These are phyloP conservation scores for Mycena latifolia DNA, from an alignment of 768 basidiomycete species.

Conservation along the genomic window DNA sequence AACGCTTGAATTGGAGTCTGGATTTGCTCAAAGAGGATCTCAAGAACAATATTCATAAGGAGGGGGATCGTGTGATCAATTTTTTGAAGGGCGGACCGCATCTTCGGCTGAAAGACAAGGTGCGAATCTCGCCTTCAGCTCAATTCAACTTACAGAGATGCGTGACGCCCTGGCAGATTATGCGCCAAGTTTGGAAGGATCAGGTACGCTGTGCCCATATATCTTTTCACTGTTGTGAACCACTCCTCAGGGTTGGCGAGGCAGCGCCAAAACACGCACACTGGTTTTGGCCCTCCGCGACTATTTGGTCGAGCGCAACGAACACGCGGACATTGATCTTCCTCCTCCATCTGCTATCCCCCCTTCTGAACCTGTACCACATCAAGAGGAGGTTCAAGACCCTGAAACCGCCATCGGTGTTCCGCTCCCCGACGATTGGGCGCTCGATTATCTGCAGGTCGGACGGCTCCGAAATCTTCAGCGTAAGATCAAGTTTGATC, in stretches of 20 bases:
- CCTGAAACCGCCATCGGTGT: slow-evolving; percentile 13
- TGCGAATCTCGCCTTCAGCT: too few relatives aligned
- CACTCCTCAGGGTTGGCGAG: background rate
- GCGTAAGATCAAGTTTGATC: slow-evolving; percentile 7
- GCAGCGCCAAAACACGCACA: slow-evolving; percentile 21
- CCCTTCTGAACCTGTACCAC: background rate
- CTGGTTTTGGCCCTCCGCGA: slow-evolving; percentile 23
- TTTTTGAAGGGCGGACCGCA: slow-evolving; percentile 40
- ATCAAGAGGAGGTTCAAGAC: slow-evolving; percentile 6
- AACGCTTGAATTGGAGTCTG: slow-evolving; percentile 28
- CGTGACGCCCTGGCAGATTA: background rate
- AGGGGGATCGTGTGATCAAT: too few relatives aligned
- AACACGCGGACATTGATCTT: slow-evolving; percentile 1
- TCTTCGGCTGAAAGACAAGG: slow-evolving; percentile 36
- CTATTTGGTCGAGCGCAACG: too few relatives aligned
- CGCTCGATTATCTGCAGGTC: too few relatives aligned
- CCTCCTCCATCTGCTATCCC: background rate
- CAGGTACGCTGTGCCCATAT: too few relatives aligned
- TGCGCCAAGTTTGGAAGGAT: background rate
- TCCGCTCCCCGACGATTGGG: too few relatives aligned
- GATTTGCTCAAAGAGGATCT: slow-evolving; percentile 39
- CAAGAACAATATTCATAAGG: slow-evolving; percentile 27
- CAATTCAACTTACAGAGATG: background rate
- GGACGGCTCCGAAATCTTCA: too few relatives aligned
- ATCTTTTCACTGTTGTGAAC: too few relatives aligned